Conservation (phyloP, 495 filamentous ascomycete species). For the Astrothelium subdiscretum region DNA sequence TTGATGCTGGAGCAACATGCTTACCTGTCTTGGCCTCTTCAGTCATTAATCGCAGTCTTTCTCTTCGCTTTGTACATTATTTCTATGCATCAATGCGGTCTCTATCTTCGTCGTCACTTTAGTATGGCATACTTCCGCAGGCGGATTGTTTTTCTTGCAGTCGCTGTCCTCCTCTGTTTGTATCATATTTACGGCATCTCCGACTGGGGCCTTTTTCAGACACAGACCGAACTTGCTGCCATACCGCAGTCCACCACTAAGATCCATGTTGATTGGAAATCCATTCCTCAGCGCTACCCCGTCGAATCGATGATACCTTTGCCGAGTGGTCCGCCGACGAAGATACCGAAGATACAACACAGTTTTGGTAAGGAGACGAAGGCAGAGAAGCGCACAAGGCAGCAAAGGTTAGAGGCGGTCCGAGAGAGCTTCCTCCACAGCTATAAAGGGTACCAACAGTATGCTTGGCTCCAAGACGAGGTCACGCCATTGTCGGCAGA, state of each 20-base stretch:
- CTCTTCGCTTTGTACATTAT: not conserved
- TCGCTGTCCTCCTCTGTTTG: not conserved
- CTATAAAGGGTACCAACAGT: conserved; percentile 63
- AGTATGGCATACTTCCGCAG: not conserved
- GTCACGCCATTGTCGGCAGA: conserved; percentile 51
- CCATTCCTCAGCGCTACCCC: conserved; percentile 13
- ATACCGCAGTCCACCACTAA: not conserved
- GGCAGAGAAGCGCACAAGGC: conserved; percentile 27
- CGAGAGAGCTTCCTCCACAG: conserved; percentile 55
- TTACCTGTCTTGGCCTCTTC: not conserved
- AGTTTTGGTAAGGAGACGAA: conserved; percentile 40
- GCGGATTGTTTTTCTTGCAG: not conserved
- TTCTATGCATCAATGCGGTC: not conserved
- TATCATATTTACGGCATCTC: not conserved
- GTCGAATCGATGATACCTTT: conserved; percentile 9
- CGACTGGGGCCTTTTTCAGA: not conserved
- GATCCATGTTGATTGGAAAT: conserved; percentile 11
- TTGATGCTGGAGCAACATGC: not conserved
- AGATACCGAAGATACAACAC: conserved; percentile 16
- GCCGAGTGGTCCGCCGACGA: conserved; percentile 6
- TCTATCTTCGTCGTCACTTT: not conserved
- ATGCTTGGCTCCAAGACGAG: conserved; percentile 76
- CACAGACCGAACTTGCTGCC: not conserved
- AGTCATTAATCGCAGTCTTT: not conserved
- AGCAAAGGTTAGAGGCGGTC: conserved; percentile 44